These are phyloP conservation scores for Cercospora sesami DNA, from an alignment of 2,329 filamentous ascomycete species.

Conservation along the genomic window DNA sequence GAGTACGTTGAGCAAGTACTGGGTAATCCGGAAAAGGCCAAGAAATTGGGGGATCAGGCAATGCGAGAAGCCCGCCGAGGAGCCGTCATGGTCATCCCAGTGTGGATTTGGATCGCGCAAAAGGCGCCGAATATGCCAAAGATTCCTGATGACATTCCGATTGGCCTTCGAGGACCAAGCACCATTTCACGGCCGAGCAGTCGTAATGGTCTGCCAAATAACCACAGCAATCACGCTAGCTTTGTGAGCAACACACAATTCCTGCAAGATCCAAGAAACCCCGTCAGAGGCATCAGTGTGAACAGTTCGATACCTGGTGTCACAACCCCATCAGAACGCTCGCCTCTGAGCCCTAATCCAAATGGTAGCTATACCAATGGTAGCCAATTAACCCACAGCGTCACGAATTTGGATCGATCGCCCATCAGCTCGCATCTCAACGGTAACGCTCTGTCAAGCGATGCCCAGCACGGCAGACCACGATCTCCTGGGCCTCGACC, in stretches of 20 bases:
- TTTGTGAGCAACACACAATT: not conserved
- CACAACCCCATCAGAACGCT: not conserved
- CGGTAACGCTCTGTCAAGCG: not conserved
- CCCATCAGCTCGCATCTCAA: not conserved
- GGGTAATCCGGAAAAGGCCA: not conserved
- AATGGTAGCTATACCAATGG: not conserved
- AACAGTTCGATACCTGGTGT: not conserved
- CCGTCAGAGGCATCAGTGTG: not conserved
- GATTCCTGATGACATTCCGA: not conserved
- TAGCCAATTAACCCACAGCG: not conserved
- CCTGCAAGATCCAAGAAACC: not conserved
- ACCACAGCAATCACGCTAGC: not conserved
- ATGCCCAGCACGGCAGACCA: not conserved
- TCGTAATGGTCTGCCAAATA: not conserved
- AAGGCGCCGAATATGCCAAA: not conserved
- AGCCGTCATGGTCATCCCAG: not conserved
- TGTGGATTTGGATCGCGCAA: not conserved
- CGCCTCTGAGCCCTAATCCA: not conserved
- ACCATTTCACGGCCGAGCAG: not conserved
- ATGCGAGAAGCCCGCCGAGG: conserved; percentile 1
- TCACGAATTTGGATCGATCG: not conserved
- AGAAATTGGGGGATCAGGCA: not conserved
- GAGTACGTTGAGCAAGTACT: not conserved
- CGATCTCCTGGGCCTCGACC: not conserved
- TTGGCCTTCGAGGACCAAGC: not conserved